phyloP scores from a whole-genome alignment of 768 basidiomycete genomes.

The Mycena filopes region DNA sequence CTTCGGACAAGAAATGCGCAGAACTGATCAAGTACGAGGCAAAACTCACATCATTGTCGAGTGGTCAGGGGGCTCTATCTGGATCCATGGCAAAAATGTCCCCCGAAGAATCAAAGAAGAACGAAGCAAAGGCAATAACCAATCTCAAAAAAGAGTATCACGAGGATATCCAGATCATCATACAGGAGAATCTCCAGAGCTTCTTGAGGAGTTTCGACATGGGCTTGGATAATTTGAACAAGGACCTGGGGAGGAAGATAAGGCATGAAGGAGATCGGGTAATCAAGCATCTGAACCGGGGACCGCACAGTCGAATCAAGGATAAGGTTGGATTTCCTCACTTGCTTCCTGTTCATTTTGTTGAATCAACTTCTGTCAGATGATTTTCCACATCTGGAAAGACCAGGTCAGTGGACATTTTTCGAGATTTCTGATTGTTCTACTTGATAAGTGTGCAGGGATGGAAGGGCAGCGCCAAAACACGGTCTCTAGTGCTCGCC shows the following conservation, averaged over 20 bases:
- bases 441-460: not conserved
- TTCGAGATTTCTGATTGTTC: not conserved
- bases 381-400: slow-evolving; percentile 35
- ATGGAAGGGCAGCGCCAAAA: slow-evolving; percentile 22
- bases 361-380: slow-evolving; percentile 22
- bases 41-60: not conserved
- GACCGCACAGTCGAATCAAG: slow-evolving; percentile 39
- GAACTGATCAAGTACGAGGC: slow-evolving; percentile 21
- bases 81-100: not conserved
- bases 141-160: slow-evolving; percentile 30
- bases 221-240: slow-evolving; percentile 36
- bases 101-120: slow-evolving; percentile 6
- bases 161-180: slow-evolving; percentile 25
- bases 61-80: not conserved
- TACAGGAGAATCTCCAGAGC: slow-evolving; percentile 2
- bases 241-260: slow-evolving; percentile 36
- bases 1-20: not conserved
- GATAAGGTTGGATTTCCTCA: slow-evolving; percentile 30
- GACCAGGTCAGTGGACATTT: slow-evolving; percentile 19
- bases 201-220: slow-evolving; percentile 27
- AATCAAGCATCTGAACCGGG: slow-evolving; percentile 33
- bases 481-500: slow-evolving; percentile 12
- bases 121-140: slow-evolving; percentile 25
- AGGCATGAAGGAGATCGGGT: slow-evolving; percentile 33
- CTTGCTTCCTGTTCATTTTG: too few species aligned